Conservation (phyloP, 495 filamentous ascomycete genomes). For the Xylaria flabelliformis region DNA sequence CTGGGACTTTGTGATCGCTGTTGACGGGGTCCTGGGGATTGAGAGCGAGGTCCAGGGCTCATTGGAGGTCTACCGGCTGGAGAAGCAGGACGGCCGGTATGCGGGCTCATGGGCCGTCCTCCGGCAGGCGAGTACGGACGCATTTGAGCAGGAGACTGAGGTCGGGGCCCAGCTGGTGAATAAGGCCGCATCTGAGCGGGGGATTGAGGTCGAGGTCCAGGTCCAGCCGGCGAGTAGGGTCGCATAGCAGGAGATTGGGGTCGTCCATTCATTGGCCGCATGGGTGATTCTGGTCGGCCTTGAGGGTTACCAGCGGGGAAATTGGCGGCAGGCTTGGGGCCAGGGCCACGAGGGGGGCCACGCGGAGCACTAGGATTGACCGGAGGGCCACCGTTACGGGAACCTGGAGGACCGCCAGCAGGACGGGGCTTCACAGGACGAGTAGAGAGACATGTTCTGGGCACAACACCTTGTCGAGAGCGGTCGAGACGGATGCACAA, state of each 20-base stretch:
- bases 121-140: constrained; percentile 45
- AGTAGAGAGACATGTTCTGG: constrained; percentile 90
- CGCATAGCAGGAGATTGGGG: constrained; percentile 45
- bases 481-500: constrained; percentile 91
- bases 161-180: constrained; percentile 49
- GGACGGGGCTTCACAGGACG: constrained; percentile 88
- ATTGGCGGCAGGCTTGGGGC: constrained; percentile 50
- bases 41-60: constrained; percentile 54
- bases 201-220: constrained; percentile 46
- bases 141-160: constrained; percentile 43
- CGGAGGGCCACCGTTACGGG: constrained; percentile 48
- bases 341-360: constrained; percentile 58
- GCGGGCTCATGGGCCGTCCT: constrained; percentile 41
- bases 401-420: constrained; percentile 47
- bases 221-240: constrained; percentile 48
- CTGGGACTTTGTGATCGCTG: constrained; percentile 47
- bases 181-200: constrained; percentile 41
- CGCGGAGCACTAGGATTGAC: constrained; percentile 44
- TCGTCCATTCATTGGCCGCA: constrained; percentile 45
- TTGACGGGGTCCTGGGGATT: constrained; percentile 44
- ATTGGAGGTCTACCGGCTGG: constrained; percentile 42
- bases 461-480: constrained; percentile 89
- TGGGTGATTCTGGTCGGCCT: constrained; percentile 54
- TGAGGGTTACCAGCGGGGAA: constrained; percentile 48
- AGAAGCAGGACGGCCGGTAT: constrained; percentile 39